Evolutionary conservation across 2,329 filamentous ascomycete genomes (phyloP), one percentile per base, ranked within the genome.

Genomic region (Paecilomyces sp.): DNA sequence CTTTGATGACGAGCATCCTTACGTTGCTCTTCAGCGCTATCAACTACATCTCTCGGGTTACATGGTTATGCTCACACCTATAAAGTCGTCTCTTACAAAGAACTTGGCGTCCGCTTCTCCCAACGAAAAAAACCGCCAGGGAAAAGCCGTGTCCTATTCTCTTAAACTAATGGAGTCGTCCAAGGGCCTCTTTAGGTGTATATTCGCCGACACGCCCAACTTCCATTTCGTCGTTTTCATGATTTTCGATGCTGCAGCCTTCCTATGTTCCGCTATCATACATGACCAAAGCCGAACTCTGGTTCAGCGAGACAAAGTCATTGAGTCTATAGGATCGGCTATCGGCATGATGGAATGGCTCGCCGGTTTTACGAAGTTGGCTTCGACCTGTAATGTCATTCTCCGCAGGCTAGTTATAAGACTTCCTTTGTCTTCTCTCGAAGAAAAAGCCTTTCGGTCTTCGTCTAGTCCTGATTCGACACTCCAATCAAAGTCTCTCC

Each of bases 171-270:
- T 83, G 61, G 61, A 67, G 2, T 69, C 73, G 1, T 70, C 80
- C 4, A 72, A 73, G 24, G 64, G 67, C 13, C 74, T 82, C 9
- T 80, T 82, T 57, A 69, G 79, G 18, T 72, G 65, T 7, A 59
- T 67, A 12, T 64, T 77, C 36, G 79, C 79, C 0, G 68, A 77
- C 12, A 79, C 82, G 53, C 74, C 77, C 5, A 81, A 79, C 36
- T 82, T 81, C 51, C 79, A 82, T 62, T 75, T 80, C 57, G 76
- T 80, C 5, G 70, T 80, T 0, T 83, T 83, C 59, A 72, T 74
- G 52, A 77, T 82, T 33, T 84, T 84, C 54, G 80, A 84, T 61
- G 81, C 79, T 0, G 76, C 80, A 0, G 79, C 81, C 0, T 71
- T 81, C 18, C 66, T 83, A 3, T 83, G 79, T 68, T 83, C 81